These are phyloP conservation scores for Sporothrix euskadiensis DNA, from an alignment of 2,329 filamentous ascomycete species.

Conservation along the genomic window DNA sequence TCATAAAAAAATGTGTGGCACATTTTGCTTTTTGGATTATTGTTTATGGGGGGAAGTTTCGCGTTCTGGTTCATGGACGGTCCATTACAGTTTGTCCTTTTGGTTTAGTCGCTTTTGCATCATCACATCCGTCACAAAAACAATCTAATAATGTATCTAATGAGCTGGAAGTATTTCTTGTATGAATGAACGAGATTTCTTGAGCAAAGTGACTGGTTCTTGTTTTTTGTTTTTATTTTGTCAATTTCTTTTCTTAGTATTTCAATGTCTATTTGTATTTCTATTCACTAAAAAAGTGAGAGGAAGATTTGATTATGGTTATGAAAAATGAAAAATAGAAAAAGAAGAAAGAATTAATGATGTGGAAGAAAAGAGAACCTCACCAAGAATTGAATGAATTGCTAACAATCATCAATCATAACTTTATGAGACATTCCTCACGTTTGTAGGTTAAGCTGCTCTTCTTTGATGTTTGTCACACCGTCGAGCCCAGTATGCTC, in stretches of 20 bases:
- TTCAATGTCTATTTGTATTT: too few relatives aligned
- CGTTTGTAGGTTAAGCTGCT: too few relatives aligned
- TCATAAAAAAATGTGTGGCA: slow-evolving; percentile 13
- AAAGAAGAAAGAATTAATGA: neutral
- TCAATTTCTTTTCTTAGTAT: too few relatives aligned
- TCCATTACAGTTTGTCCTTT: neutral
- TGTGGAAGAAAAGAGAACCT: neutral
- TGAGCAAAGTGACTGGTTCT: neutral
- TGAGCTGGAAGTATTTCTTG: neutral
- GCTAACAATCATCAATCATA: too few relatives aligned
- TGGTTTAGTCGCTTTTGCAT: neutral
- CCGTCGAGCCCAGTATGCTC: neutral
- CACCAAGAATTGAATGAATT: too few relatives aligned
- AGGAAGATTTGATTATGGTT: too few relatives aligned
- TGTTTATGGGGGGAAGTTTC: neutral
- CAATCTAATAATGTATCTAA: slow-evolving; percentile 13
- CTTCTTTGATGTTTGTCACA: neutral
- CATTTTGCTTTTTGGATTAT: neutral
- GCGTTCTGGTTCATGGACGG: neutral
- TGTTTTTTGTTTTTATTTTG: neutral
- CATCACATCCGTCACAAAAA: neutral
- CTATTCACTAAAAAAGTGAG: too few relatives aligned
- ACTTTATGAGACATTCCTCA: too few relatives aligned
- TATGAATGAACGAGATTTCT: neutral
- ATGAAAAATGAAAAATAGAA: neutral